These are phyloP conservation scores for Papiliotrema fonsecae DNA, from an alignment of 1,284 basidiomycete species.

Conservation along the genomic window DNA sequence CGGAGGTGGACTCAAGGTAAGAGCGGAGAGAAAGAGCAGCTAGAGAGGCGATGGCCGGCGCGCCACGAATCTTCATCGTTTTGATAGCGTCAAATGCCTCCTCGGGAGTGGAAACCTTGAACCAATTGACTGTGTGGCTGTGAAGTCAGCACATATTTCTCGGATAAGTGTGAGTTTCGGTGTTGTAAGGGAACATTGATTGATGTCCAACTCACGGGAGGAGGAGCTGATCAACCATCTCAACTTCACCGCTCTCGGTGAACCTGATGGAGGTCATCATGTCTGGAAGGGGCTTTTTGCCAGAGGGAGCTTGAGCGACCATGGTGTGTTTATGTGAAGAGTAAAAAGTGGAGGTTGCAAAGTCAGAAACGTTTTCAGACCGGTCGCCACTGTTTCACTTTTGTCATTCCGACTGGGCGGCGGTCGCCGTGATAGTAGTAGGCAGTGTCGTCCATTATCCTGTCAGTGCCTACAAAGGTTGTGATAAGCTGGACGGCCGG, in stretches of 20 bases:
- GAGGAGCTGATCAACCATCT: slow-evolving; percentile 80
- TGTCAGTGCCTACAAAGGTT: too few species aligned
- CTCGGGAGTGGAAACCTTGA: slow-evolving; percentile 65
- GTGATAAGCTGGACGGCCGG: too few species aligned
- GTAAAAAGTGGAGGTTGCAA: not conserved
- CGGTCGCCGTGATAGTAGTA: not conserved
- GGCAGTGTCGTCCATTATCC: too few species aligned
- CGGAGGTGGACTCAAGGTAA: slow-evolving; percentile 41
- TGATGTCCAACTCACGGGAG: slow-evolving; percentile 53
- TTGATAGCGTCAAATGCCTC: slow-evolving; percentile 87
- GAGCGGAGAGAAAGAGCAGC: slow-evolving; percentile 73
- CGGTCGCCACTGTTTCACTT: not conserved
- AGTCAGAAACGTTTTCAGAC: not conserved
- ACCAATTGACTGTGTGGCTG: slow-evolving; percentile 65
- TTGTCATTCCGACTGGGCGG: not conserved
- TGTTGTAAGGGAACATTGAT: slow-evolving; percentile 1
- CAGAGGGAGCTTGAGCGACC: slow-evolving; percentile 31
- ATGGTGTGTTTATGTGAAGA: slow-evolving; percentile 7
- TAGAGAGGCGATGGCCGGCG: slow-evolving; percentile 88
- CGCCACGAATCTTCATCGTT: slow-evolving; percentile 89
- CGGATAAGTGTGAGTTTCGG: slow-evolving; percentile 56
- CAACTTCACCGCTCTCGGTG: slow-evolving; percentile 57
- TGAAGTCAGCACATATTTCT: not conserved
- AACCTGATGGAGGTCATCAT: slow-evolving; percentile 60
- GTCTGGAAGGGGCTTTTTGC: slow-evolving; percentile 39